Percentiles rank a stretch among this genome's conserved stretches.
These are phyloP conservation scores for Gossypium aridum DNA, from an alignment of 441 rosid genomes.

Conservation along the genomic window DNA sequence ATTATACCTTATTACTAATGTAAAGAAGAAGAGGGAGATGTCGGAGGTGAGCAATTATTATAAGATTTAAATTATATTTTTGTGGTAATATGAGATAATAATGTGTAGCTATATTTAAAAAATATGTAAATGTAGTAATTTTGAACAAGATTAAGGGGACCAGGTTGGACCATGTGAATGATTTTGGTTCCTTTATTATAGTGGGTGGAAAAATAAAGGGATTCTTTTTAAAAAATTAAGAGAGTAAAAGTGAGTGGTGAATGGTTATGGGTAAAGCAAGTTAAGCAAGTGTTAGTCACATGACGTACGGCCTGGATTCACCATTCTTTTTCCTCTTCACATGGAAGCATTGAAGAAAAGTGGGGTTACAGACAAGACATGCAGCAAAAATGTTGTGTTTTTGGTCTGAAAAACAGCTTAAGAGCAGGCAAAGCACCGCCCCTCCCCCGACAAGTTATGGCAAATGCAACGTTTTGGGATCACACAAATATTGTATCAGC, in stretches of 20 bases:
- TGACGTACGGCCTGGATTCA: not conserved
- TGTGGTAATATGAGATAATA: not conserved
- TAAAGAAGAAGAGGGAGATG: constrained; percentile 7
- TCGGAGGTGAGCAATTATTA: constrained; percentile 31
- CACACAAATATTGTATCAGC: not conserved
- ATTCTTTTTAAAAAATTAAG: not conserved
- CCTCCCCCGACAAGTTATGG: not conserved
- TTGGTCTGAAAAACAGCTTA: not conserved
- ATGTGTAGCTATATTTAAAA: not conserved
- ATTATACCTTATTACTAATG: too few relatives aligned
- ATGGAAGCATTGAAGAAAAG: constrained; percentile 9
- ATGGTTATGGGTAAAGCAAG: constrained; percentile 4
- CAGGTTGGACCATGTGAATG: constrained; percentile 35
- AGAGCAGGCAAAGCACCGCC: constrained; percentile 1
- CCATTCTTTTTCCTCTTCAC: not conserved
- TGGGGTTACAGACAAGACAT: not conserved
- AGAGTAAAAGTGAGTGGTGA: not conserved
- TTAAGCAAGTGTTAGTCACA: constrained; percentile 25
- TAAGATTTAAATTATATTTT: constrained; percentile 4
- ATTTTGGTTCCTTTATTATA: constrained; percentile 10
- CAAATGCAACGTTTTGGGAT: not conserved
- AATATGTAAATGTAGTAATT: not conserved
- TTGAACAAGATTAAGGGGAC: not conserved
- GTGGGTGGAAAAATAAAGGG: not conserved
- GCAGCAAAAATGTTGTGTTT: constrained; percentile 3